A percentile compares a stretch with the other conserved stretches of the same genome.
Conservation (phyloP, 139 green algal genomes). For the Closterium sp. region DNA sequence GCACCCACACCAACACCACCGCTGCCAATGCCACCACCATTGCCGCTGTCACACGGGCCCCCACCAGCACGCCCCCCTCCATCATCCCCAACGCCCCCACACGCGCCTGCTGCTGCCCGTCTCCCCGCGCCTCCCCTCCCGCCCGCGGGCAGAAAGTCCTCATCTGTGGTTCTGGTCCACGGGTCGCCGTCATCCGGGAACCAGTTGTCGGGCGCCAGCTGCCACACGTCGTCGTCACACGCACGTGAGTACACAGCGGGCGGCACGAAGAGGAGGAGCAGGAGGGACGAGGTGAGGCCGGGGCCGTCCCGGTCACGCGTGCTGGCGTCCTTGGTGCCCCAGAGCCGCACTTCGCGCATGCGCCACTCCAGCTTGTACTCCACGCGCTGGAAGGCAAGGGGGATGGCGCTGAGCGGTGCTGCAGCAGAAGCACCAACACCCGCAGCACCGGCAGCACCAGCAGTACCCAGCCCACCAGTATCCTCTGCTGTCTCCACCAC, state of each 20-base stretch:
- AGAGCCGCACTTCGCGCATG: background rate
- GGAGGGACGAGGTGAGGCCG: background rate
- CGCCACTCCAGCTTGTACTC: background rate
- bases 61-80: background rate
- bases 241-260: background rate
- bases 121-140: background rate
- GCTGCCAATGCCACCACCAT: background rate
- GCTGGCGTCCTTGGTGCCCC: background rate
- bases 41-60: too few relatives aligned
- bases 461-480: background rate
- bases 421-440: background rate
- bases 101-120: background rate
- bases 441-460: background rate
- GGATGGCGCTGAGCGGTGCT: too few relatives aligned
- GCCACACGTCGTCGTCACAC: constrained; percentile 4
- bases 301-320: background rate
- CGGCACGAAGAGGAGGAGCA: background rate
- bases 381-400: background rate
- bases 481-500: background rate
- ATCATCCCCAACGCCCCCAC: background rate
- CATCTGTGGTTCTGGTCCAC: background rate
- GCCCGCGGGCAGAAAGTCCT: background rate
- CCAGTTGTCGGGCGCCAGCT: background rate
- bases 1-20: background rate
- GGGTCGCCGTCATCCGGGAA: background rate